phyloP scores from a whole-genome alignment of 768 basidiomycete genomes.

The Pleurotus citrinopileatus region DNA sequence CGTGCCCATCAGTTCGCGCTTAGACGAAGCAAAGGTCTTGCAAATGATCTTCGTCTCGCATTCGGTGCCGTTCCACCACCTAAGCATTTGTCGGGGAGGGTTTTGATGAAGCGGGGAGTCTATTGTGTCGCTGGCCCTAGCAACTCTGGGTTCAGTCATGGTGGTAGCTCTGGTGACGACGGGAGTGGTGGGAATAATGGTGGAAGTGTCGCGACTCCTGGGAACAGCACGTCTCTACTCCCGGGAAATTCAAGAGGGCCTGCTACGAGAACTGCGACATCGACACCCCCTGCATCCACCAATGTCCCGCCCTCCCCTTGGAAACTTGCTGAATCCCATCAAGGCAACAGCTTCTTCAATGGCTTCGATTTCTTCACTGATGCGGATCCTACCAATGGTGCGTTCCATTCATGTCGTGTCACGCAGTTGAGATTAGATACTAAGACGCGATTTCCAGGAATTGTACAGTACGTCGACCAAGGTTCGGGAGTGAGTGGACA shows the following conservation, averaged over 20 bases:
- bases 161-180: conserved; percentile 16
- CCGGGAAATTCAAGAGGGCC: conserved; percentile 13
- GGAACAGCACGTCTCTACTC: conserved; percentile 19
- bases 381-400: conserved; percentile 76
- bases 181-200: conserved; percentile 16
- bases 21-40: conserved; percentile 57
- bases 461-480: conserved; percentile 66
- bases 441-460: conserved; percentile 20
- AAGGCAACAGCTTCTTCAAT: conserved; percentile 75
- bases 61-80: conserved; percentile 52
- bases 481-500: conserved; percentile 50
- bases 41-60: conserved; percentile 66
- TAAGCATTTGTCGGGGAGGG: conserved; percentile 26
- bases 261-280: conserved; percentile 7
- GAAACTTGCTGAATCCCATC: conserved; percentile 59
- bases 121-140: conserved; percentile 44
- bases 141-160: conserved; percentile 23
- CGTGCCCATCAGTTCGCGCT: conserved; percentile 53
- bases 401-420: conserved; percentile 12
- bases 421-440: neutral
- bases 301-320: conserved; percentile 44
- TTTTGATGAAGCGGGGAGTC: conserved; percentile 20
- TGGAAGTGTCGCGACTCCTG: neutral
- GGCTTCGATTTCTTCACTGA: conserved; percentile 73
- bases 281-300: conserved; percentile 13